Conservation (phyloP, 2,329 filamentous ascomycete genomes). For the Diaporthe nobilis region DNA sequence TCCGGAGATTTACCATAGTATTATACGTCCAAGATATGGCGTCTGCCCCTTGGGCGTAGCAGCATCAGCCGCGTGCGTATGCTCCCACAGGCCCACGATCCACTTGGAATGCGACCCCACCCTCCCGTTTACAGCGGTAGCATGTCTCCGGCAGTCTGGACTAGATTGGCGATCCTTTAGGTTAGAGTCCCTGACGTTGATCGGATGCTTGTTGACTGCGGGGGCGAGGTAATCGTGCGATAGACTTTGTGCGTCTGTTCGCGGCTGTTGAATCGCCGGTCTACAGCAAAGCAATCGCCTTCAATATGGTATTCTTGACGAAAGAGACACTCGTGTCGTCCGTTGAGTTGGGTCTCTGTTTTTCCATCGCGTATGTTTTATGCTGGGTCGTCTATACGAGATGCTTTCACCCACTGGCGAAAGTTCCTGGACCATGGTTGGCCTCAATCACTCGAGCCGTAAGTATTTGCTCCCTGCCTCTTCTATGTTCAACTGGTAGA, state of each 20-base stretch:
- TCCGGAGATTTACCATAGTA: neutral
- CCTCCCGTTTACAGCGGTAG: neutral
- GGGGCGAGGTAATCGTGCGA: neutral
- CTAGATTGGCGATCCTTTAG: conserved; percentile 28
- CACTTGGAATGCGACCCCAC: neutral
- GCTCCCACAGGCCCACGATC: neutral
- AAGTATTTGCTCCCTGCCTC: neutral
- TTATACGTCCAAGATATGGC: neutral
- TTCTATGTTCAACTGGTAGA: no score
- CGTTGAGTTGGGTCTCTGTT: neutral
- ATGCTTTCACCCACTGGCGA: conserved; percentile 25
- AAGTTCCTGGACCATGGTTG: conserved; percentile 25
- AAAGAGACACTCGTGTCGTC: neutral
- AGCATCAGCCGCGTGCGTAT: conserved; percentile 8
- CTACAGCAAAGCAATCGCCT: neutral
- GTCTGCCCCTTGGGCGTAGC: neutral
- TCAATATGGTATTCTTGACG: neutral
- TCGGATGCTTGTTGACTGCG: conserved; percentile 22
- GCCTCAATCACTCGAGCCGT: conserved; percentile 20
- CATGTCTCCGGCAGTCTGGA: conserved; percentile 13
- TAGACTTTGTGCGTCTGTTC: neutral
- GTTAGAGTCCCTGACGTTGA: conserved; percentile 21
- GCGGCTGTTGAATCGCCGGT: neutral
- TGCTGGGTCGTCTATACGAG: conserved; percentile 26
- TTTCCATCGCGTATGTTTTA: neutral